phyloP scores from a whole-genome alignment of 2,329 filamentous ascomycete species.

The Aspergillus jensenii region DNA sequence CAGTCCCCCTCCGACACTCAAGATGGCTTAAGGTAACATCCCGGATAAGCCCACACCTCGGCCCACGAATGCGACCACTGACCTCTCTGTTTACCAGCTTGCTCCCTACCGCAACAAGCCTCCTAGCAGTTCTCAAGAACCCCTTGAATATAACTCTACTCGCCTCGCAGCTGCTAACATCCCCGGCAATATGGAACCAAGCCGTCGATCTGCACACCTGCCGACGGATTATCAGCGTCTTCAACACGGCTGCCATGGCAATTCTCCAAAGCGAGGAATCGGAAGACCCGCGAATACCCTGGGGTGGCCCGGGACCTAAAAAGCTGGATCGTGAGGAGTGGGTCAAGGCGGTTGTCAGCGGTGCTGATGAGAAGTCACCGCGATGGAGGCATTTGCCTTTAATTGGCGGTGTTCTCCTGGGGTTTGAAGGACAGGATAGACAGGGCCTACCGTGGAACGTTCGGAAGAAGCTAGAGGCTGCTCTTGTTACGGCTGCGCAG shows the following conservation, averaged over 20 bases:
- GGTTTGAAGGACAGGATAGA: slow-evolving; percentile 66
- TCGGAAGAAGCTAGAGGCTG: slow-evolving; percentile 67
- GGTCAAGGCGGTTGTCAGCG: slow-evolving; percentile 58
- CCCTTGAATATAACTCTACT: slow-evolving; percentile 62
- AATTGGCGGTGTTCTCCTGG: slow-evolving; percentile 74
- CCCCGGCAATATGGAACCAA: slow-evolving; percentile 59
- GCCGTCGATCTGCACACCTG: slow-evolving; percentile 56
- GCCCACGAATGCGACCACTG: slow-evolving; percentile 8
- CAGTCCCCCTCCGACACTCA: slow-evolving; percentile 59
- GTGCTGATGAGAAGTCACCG: slow-evolving; percentile 61
- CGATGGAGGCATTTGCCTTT: slow-evolving; percentile 85
- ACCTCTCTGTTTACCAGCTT: slow-evolving; percentile 38
- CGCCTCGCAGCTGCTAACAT: slow-evolving; percentile 58
- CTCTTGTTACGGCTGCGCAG: slow-evolving; percentile 73
- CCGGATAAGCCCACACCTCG: neutral
- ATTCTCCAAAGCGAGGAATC: slow-evolving; percentile 49
- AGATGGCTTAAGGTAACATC: slow-evolving; percentile 57
- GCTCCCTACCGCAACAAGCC: slow-evolving; percentile 52
- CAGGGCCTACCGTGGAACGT: slow-evolving; percentile 64
- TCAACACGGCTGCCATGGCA: slow-evolving; percentile 60
- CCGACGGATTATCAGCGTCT: slow-evolving; percentile 59
- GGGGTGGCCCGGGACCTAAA: slow-evolving; percentile 48
- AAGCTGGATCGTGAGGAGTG: slow-evolving; percentile 57
- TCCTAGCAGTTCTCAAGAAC: slow-evolving; percentile 55
- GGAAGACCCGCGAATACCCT: slow-evolving; percentile 34